Percentiles rank a stretch among this genome's conserved stretches.
phyloP scores from a whole-genome alignment of 805 yeast species.

The Barnettozyma botsteinii region DNA sequence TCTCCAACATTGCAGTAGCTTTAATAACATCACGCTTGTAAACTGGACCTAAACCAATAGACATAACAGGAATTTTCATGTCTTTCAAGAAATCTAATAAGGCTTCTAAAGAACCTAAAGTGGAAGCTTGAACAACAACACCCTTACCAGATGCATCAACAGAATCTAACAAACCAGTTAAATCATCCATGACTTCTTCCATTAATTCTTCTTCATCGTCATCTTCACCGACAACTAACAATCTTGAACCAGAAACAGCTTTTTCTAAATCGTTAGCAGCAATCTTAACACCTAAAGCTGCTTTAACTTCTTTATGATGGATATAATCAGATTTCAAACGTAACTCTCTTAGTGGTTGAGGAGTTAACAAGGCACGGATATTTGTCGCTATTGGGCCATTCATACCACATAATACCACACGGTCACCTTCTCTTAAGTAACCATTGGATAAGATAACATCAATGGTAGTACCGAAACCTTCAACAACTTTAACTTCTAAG shows the following conservation, averaged over 20 bases:
- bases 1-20: slow-evolving; percentile 94
- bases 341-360: slow-evolving; percentile 94
- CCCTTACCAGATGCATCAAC: slow-evolving; percentile 95
- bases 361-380: slow-evolving; percentile 92
- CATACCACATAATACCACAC: slow-evolving; percentile 94
- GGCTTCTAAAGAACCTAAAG: slow-evolving; percentile 97
- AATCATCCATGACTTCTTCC: slow-evolving; percentile 99
- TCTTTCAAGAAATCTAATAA: slow-evolving; percentile 93
- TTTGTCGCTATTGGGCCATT: slow-evolving; percentile 97
- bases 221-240: slow-evolving; percentile 90
- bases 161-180: slow-evolving; percentile 89
- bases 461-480: slow-evolving; percentile 97
- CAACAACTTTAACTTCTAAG: slow-evolving; percentile 95
- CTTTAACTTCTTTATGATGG: slow-evolving; percentile 96
- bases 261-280: slow-evolving; percentile 97
- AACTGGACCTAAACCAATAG: slow-evolving; percentile 97
- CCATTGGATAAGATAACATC: slow-evolving; percentile 98
- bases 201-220: slow-evolving; percentile 96
- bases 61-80: slow-evolving; percentile 99
- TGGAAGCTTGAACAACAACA: slow-evolving; percentile 97
- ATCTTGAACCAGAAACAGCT: slow-evolving; percentile 98
- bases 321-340: slow-evolving; percentile 95
- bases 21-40: slow-evolving; percentile 97
- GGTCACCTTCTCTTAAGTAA: slow-evolving; percentile 88
- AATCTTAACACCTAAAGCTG: slow-evolving; percentile 97